Evolutionary conservation across 192 early-diverging fungal genomes (phyloP).

Genomic region (Coemansia sp.): DNA sequence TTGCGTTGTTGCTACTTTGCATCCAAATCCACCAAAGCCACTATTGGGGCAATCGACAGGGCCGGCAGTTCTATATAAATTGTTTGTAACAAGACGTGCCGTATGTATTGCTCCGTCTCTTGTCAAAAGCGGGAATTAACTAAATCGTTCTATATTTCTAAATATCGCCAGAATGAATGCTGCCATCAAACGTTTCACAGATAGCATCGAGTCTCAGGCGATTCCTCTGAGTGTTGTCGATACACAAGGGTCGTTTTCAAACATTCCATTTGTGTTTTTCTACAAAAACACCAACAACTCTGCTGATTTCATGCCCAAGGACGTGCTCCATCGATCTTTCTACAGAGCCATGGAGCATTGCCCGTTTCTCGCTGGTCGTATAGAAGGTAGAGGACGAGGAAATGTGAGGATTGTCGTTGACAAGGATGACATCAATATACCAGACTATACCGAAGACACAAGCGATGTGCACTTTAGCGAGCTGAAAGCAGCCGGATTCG

Average conservation of each 20-base stretch:
- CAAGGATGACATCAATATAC: conserved; percentile 28
- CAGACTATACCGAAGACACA: conserved; percentile 33
- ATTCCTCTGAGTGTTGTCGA: conserved; percentile 33
- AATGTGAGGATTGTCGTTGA: conserved; percentile 38
- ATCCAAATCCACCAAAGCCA: too few relatives aligned
- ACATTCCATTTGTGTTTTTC: conserved; percentile 52
- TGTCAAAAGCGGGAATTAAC: too few relatives aligned
- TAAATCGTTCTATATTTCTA: not conserved
- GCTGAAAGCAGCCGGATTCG: conserved; percentile 23
- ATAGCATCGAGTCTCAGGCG: conserved; percentile 35
- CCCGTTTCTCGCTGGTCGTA: conserved; percentile 32
- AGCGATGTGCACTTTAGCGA: conserved; percentile 27
- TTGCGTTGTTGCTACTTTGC: too few relatives aligned
- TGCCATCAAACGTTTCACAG: not conserved
- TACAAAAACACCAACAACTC: conserved; percentile 26
- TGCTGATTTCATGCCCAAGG: conserved; percentile 30
- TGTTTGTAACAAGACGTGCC: too few relatives aligned
- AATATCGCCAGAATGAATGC: not conserved
- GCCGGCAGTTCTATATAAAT: too few relatives aligned
- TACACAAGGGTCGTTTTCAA: conserved; percentile 46
- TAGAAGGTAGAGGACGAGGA: conserved; percentile 22
- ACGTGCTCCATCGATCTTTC: conserved; percentile 27
- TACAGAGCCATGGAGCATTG: conserved; percentile 24
- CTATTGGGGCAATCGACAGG: too few relatives aligned
- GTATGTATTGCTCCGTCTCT: too few relatives aligned